Evolutionary conservation across 148 eudicot species (phyloP).

Genomic region (Camellia japonica): DNA sequence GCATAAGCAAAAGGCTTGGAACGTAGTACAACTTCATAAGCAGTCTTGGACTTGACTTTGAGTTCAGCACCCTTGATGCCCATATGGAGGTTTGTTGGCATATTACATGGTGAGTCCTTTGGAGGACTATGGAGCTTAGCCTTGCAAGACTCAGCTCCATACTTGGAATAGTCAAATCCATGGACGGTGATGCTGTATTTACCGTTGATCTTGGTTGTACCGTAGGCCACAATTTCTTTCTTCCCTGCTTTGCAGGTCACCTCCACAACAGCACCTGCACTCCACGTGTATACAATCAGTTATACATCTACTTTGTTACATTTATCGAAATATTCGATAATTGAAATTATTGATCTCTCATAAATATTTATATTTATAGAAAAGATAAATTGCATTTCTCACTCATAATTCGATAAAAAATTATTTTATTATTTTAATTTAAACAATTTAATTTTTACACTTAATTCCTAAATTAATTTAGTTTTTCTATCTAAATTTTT

Average conservation of each 20-base stretch:
- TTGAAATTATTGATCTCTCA: too few relatives aligned
- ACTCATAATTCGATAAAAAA: too few relatives aligned
- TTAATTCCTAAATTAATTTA: too few relatives aligned
- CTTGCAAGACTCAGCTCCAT: constrained; percentile 46
- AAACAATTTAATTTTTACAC: too few relatives aligned
- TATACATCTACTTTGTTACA: too few relatives aligned
- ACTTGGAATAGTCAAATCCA: constrained; percentile 42
- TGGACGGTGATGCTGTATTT: constrained; percentile 34
- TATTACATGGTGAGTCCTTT: constrained; percentile 38
- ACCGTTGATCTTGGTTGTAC: constrained; percentile 49
- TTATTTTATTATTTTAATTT: too few relatives aligned
- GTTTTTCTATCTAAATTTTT: too few relatives aligned
- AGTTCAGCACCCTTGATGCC: constrained; percentile 44
- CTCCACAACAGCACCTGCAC: constrained; percentile 50
- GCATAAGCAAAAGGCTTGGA: constrained; percentile 51
- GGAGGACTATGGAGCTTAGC: constrained; percentile 52
- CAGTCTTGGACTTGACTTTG: constrained; percentile 37
- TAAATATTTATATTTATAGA: too few relatives aligned
- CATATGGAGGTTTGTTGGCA: constrained; percentile 33
- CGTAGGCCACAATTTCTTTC: constrained; percentile 43
- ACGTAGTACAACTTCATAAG: constrained; percentile 40
- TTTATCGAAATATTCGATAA: too few relatives aligned
- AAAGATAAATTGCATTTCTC: too few relatives aligned
- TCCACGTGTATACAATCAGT: not conserved
- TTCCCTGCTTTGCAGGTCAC: constrained; percentile 41